Evolutionary conservation across 768 basidiomycete species (phyloP).

Genomic region (Panus rudis): DNA sequence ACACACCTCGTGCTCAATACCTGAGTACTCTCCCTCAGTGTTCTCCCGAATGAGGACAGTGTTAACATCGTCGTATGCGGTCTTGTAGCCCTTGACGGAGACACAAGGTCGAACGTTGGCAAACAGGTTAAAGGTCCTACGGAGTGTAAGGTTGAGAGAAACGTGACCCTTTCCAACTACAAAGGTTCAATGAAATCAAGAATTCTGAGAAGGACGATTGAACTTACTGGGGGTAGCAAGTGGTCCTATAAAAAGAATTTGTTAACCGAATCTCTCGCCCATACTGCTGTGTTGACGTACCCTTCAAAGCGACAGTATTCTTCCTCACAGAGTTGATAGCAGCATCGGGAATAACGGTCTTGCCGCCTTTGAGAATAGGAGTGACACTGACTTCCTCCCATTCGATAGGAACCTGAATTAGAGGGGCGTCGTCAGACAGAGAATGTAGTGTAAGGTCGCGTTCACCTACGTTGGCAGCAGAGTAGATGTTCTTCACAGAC

Average conservation of each 20-base stretch:
- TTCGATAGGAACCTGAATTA: slow-evolving; percentile 81
- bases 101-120: slow-evolving; percentile 97
- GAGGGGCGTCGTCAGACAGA: slow-evolving; percentile 1
- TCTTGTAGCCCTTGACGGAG: slow-evolving; percentile 96
- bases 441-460: slow-evolving; percentile 2
- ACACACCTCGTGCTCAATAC: slow-evolving; percentile 94
- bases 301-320: slow-evolving; percentile 98
- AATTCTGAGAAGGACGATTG: slow-evolving; percentile 1
- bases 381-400: slow-evolving; percentile 99
- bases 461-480: slow-evolving; percentile 67
- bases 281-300: slow-evolving; percentile 37
- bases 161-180: slow-evolving; percentile 98
- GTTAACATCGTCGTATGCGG: slow-evolving; percentile 97
- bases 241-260: slow-evolving; percentile 51
- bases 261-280: neutral
- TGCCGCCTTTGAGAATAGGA: slow-evolving; percentile 88
- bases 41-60: slow-evolving; percentile 98
- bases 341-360: slow-evolving; percentile 91
- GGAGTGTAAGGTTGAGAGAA: slow-evolving; percentile 93
- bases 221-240: slow-evolving; percentile 92
- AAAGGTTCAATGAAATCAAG: slow-evolving; percentile 8
- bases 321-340: slow-evolving; percentile 90
- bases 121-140: slow-evolving; percentile 96
- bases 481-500: slow-evolving; percentile 91
- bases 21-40: slow-evolving; percentile 99